Conservation (phyloP, 495 filamentous ascomycete genomes). For the Bacidia gigantensis region DNA sequence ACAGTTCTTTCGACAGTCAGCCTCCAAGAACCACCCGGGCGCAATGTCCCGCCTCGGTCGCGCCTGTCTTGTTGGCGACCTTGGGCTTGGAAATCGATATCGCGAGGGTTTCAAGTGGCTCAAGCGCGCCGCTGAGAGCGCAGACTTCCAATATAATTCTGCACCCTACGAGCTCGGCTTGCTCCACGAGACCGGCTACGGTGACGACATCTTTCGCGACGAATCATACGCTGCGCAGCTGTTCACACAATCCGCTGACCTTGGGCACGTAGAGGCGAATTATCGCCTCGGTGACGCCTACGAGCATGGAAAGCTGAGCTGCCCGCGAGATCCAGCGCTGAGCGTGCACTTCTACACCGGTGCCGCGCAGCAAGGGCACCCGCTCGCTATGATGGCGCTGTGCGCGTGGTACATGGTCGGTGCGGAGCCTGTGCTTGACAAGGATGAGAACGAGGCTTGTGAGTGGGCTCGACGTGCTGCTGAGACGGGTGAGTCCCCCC, state of each 20-base stretch:
- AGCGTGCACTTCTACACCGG: constrained; percentile 96
- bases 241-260: constrained; percentile 84
- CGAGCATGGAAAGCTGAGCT: constrained; percentile 77
- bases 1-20: constrained; percentile 80
- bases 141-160: constrained; percentile 81
- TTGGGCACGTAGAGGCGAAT: constrained; percentile 75
- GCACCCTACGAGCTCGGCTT: constrained; percentile 84
- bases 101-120: constrained; percentile 94
- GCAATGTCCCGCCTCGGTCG: constrained; percentile 85
- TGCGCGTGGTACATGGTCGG: constrained; percentile 98
- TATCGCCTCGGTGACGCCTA: constrained; percentile 91
- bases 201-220: constrained; percentile 85
- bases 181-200: constrained; percentile 78
- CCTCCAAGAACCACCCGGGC: constrained; percentile 87
- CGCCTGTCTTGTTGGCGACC: constrained; percentile 76
- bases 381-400: constrained; percentile 94
- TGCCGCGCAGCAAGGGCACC: constrained; percentile 70
- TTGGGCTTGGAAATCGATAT: constrained; percentile 73
- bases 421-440: constrained; percentile 81
- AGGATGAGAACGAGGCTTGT: constrained; percentile 90
- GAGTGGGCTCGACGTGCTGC: constrained; percentile 88
- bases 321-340: constrained; percentile 79
- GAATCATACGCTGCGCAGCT: constrained; percentile 83
- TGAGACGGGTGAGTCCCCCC: constrained; percentile 51
- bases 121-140: constrained; percentile 77